Conservation (phyloP, 768 basidiomycete genomes). For the Chalciporus pseudorubinellus region DNA sequence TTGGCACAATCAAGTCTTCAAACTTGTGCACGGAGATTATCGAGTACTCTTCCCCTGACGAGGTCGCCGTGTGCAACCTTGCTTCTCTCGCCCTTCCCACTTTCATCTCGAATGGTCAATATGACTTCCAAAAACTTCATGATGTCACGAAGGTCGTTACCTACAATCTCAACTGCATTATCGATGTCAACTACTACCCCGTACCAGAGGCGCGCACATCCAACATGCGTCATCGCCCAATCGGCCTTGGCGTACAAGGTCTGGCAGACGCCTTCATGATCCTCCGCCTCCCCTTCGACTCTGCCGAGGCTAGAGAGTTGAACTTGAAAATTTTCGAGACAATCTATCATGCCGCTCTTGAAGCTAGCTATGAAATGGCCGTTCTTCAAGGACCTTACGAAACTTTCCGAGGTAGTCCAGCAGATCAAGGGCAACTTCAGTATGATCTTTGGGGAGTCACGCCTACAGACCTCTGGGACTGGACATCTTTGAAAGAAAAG, state of each 20-base stretch:
- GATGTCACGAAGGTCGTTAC: conserved; percentile 91
- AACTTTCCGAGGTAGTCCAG: conserved; percentile 90
- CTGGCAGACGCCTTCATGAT: conserved; percentile 99
- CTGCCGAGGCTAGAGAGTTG: conserved; percentile 76
- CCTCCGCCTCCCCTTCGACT: conserved; percentile 94
- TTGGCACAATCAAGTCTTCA: conserved; percentile 98
- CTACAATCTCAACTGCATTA: conserved; percentile 90
- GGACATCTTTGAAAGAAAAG: conserved; percentile 82
- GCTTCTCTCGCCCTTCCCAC: conserved; percentile 95
- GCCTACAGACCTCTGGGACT: conserved; percentile 92
- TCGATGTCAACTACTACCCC: conserved; percentile 95
- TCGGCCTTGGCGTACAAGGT: conserved; percentile 96
- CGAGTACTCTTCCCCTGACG: conserved; percentile 96
- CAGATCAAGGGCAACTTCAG: conserved; percentile 82
- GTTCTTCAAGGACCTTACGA: conserved; percentile 78
- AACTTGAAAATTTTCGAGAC: conserved; percentile 98
- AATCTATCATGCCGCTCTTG: conserved; percentile 93
- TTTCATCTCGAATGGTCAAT: conserved; percentile 77
- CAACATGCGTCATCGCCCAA: conserved; percentile 96
- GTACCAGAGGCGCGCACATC: conserved; percentile 87
- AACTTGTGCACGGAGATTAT: conserved; percentile 99
- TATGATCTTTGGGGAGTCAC: conserved; percentile 95
- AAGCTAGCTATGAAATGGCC: conserved; percentile 88
- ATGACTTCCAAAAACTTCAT: conserved; percentile 95
- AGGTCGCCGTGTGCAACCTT: conserved; percentile 97